Base-by-base conservation (phyloP, 176 grass and related monocot genomes). In the Themeda triandra region DNA sequence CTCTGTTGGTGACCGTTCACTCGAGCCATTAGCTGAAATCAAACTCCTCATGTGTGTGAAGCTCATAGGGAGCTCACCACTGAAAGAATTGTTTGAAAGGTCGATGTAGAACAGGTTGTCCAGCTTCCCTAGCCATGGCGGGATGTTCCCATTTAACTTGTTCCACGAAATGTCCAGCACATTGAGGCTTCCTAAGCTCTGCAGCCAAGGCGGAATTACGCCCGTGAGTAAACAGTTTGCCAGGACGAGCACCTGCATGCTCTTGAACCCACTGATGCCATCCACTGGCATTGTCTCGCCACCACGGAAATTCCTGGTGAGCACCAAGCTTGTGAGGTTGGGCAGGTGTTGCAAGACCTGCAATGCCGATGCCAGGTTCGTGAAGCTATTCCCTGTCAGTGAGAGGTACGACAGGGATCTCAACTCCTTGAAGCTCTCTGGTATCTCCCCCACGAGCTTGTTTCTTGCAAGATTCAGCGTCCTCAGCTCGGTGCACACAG, bases 161-260 rank as follows among this genome's bases (percentile, higher is more conserved):
- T 98, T 98, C 96, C 96, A 98, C 0, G 96, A 98, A 60, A 98
- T 95, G 88, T 98, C 96, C 58, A 98, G 51, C 76, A 98, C 83
- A 69, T 74, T 92, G 49, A 98, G 84, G 33, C 17, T 69, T 28
- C 73, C 79, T 23, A 89, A 73, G 37, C 51, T 86, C 77, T 77
- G 85, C 23, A 98, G 51, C 96, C 96, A 98, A 46, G 69, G 86
- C 0, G 93, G 93, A 10, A 98, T 77, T 14, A 23, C 76, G 69
- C 96, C 96, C 0, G 54, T 60, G 78, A 98, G 96, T 24, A 82
- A 86, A 19, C 96, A 98, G 44, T 98, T 96, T 1, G 96, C 96
- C 13, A 98, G 74, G 69, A 98, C 96, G 83, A 98, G 64, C 40
- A 98, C 87, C 73, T 96, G 69, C 11, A 95, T 83, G 80, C 83